A percentile compares a stretch with the other conserved stretches of the same genome.
phyloP scores from a whole-genome alignment of 2,329 filamentous ascomycete genomes.

The Fusarium camptoceras region DNA sequence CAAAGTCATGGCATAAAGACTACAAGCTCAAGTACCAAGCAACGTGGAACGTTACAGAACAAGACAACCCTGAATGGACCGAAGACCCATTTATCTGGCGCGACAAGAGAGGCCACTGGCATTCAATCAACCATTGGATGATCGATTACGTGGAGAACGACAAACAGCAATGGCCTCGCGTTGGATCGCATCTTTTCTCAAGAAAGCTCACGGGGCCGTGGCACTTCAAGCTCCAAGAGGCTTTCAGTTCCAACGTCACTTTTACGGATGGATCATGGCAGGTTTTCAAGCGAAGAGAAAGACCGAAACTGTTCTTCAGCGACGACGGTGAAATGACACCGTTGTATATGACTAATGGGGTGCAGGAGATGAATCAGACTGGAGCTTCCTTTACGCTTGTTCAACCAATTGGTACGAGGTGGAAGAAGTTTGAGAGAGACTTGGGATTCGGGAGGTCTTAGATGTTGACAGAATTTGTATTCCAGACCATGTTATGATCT shows the following conservation, averaged over 20 bases:
- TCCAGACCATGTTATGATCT: not conserved
- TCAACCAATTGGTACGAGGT: slow-evolving; percentile 30
- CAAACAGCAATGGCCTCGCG: slow-evolving; percentile 46
- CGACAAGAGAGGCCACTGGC: slow-evolving; percentile 50
- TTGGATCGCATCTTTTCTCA: slow-evolving; percentile 49
- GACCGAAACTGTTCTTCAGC: slow-evolving; percentile 62
- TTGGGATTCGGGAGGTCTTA: not conserved
- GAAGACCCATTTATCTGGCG: slow-evolving; percentile 52
- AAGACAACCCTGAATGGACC: slow-evolving; percentile 28
- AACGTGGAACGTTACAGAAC: slow-evolving; percentile 29
- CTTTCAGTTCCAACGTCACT: slow-evolving; percentile 47
- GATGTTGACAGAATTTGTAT: not conserved
- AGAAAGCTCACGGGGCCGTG: slow-evolving; percentile 46
- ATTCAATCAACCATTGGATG: slow-evolving; percentile 50
- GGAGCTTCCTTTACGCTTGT: slow-evolving; percentile 26
- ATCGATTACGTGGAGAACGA: slow-evolving; percentile 43
- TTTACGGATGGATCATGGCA: slow-evolving; percentile 55
- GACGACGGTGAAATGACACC: slow-evolving; percentile 56
- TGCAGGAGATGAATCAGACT: slow-evolving; percentile 53
- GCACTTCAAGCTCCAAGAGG: slow-evolving; percentile 45
- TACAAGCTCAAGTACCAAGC: slow-evolving; percentile 26
- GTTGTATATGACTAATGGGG: slow-evolving; percentile 60
- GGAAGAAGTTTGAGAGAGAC: slow-evolving; percentile 20
- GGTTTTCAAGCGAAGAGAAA: slow-evolving; percentile 58
- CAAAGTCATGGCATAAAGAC: not conserved